Percentiles rank a stretch among this genome's conserved stretches.
Conservation (phyloP, 2,329 filamentous ascomycete species). For the Oidium heveae region DNA sequence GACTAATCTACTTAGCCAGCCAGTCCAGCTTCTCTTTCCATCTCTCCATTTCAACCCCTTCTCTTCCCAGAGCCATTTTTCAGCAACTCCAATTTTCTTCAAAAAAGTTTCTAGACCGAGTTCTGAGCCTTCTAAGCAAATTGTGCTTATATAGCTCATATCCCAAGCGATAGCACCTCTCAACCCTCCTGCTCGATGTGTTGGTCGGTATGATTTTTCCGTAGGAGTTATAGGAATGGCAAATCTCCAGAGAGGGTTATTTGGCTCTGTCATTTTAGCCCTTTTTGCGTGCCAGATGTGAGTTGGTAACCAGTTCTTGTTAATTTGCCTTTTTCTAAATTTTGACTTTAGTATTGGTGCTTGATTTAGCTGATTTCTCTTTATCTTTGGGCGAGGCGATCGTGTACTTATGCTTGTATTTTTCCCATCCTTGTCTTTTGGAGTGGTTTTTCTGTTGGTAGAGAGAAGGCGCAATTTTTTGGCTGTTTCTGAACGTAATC, state of each 20-base stretch:
- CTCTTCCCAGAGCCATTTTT: constrained; percentile 33
- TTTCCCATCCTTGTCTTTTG: constrained; percentile 10
- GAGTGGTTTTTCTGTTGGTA: constrained; percentile 25
- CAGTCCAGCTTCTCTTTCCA: constrained; percentile 30
- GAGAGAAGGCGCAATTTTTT: constrained; percentile 41
- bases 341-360: constrained; percentile 34
- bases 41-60: constrained; percentile 46
- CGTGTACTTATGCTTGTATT: constrained; percentile 17
- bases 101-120: constrained; percentile 40
- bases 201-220: constrained; percentile 70
- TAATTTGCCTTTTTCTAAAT: constrained; percentile 61
- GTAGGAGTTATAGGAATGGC: constrained; percentile 64
- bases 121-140: constrained; percentile 45
- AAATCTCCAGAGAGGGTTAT: constrained; percentile 70
- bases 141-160: constrained; percentile 77
- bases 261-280: constrained; percentile 62
- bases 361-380: constrained; percentile 43
- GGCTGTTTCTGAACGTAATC: constrained; percentile 50
- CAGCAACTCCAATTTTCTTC: constrained; percentile 33
- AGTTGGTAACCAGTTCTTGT: constrained; percentile 87
- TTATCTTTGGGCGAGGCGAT: constrained; percentile 35
- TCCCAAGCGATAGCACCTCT: constrained; percentile 75
- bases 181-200: constrained; percentile 52
- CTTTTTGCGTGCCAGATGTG: constrained; percentile 87
- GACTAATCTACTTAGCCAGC: constrained; percentile 31